These are phyloP conservation scores for Pseudogymnoascus sp. DNA, from an alignment of 2,329 filamentous ascomycete genomes.

Conservation along the genomic window DNA sequence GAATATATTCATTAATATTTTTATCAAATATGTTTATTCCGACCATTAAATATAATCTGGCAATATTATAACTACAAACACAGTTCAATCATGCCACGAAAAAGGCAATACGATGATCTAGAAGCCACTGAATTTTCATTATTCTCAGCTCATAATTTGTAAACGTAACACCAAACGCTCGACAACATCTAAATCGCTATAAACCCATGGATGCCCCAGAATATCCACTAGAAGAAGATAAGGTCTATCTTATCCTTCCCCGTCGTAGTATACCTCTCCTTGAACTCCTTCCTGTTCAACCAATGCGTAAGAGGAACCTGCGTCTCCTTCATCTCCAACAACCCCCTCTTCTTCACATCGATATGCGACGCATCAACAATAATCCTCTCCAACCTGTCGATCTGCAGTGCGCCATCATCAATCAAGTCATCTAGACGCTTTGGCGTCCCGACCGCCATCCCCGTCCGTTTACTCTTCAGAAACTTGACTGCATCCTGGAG, in stretches of 20 bases:
- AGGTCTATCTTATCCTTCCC: constrained; percentile 41
- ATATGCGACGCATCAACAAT: constrained; percentile 88
- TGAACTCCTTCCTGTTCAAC: constrained; percentile 62
- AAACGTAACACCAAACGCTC: neutral
- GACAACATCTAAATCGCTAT: neutral
- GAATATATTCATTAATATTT: neutral
- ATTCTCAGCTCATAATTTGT: neutral
- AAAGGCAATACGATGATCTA: neutral
- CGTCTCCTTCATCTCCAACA: constrained; percentile 93
- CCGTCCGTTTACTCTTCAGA: constrained; percentile 61
- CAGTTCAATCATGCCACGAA: neutral
- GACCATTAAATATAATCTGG: neutral
- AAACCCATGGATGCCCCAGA: neutral
- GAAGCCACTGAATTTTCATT: neutral
- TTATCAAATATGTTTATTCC: neutral
- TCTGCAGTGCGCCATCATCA: constrained; percentile 66
- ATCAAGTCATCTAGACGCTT: constrained; percentile 73
- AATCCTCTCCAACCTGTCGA: constrained; percentile 65
- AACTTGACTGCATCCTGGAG: constrained; percentile 75
- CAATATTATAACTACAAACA: neutral
- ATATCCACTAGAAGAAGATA: constrained; percentile 35
- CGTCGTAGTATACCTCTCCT: constrained; percentile 53
- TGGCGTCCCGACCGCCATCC: constrained; percentile 86
- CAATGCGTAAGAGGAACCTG: constrained; percentile 72
- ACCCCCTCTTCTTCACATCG: constrained; percentile 86